Evolutionary conservation across 2,329 filamentous ascomycete species (phyloP), one percentile per base, ranked within the genome.

Genomic region (Colletotrichum tabaci): DNA sequence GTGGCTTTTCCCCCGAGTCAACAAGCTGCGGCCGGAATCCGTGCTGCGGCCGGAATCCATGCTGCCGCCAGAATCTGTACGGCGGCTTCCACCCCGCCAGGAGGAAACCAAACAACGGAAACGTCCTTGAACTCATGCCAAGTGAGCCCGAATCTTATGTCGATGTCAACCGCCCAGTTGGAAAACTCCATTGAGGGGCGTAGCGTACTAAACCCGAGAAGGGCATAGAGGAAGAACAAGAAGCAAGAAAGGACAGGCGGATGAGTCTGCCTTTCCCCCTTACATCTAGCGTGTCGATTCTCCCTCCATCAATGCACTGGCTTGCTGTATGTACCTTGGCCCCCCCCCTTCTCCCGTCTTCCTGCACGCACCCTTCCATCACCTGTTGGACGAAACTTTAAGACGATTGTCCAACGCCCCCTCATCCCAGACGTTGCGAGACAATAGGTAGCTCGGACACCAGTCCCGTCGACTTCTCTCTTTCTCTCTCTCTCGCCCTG

Each of bases 381-480:
- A 64, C 65, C 65, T 72, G 65, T 61, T 69, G 69, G 65, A 69
- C 69, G 66, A 64, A 72, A 64, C 69, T 60, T 60, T 60, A 69
- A 69, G 66, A 68, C 60, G 58, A 40, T 61, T 61, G 35, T 63
- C 10, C n/a, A 7, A 16, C n/a, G 9, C n/a, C 55, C n/a, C 7
- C 7, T 38, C 69, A 53, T 64, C 65, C 52, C 60, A 72, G 65
- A 69, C 65, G 44, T 64, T 72, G 53, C 60, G 65, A 69, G 65
- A 72, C 65, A 52, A 50, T 55, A 58, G 46, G 65, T 61, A 69
- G 69, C 69, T 72, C 65, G 66, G 69, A 69, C 65, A 69, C 55
- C 40, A 42, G 63, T 42, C 52, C 69, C 65, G 69, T 64, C 38
- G 40, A 72, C 49, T 40, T 60, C 65, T 30, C 67, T 67, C 12